Evolutionary conservation across 176 grass and related monocot species (phyloP).

Genomic region (Hyparrhenia diplandra): DNA sequence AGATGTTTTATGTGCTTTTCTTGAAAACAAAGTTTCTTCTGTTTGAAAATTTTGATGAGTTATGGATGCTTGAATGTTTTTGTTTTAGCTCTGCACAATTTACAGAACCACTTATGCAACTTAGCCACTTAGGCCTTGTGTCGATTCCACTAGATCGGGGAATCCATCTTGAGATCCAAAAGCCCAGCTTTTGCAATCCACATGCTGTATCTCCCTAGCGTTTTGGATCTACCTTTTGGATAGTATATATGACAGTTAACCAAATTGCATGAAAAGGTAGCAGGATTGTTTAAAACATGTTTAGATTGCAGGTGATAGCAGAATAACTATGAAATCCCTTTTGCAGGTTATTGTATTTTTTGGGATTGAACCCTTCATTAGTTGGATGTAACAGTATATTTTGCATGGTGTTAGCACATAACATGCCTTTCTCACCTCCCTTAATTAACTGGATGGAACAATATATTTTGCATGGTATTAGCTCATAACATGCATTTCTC

Average conservation of each 20-base stretch:
- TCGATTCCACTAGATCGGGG: neutral
- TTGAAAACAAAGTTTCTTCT: neutral
- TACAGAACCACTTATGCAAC: neutral
- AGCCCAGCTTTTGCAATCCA: neutral
- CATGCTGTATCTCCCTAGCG: neutral
- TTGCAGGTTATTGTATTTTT: neutral
- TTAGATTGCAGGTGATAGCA: neutral
- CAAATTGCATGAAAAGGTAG: neutral
- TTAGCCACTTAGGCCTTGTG: neutral
- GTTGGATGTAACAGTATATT: too few species aligned
- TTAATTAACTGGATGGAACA: neutral
- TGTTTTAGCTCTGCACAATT: neutral
- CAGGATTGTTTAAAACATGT: neutral
- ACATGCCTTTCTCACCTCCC: neutral
- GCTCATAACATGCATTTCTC: neutral
- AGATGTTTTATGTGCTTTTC: neutral
- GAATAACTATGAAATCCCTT: neutral
- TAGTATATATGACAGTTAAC: neutral
- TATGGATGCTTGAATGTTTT: neutral
- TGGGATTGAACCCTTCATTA: neutral
- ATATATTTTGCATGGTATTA: neutral
- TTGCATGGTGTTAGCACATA: neutral
- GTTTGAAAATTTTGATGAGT: neutral
- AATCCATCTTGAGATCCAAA: neutral
- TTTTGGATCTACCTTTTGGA: neutral